Conservation (phyloP, 768 basidiomycete genomes). For the Epithele typhae region DNA sequence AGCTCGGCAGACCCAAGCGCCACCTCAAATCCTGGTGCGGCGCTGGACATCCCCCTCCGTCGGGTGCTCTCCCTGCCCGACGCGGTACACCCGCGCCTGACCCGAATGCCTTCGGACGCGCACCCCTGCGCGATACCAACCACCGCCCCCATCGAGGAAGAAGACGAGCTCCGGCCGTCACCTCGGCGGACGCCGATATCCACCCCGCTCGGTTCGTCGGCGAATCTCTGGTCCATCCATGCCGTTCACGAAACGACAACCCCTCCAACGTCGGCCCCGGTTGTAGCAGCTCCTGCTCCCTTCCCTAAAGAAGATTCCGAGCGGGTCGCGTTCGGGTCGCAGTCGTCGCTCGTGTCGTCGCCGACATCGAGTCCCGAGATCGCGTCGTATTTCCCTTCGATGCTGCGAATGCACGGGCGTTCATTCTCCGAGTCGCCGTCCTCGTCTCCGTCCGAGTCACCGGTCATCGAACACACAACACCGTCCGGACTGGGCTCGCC, state of each 20-base stretch:
- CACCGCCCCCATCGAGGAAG: conserved; percentile 19
- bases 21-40: no score
- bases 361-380: not conserved
- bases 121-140: conserved; percentile 5
- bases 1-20: not conserved
- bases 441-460: conserved; percentile 8
- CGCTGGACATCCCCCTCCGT: conserved; percentile 7
- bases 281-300: not conserved
- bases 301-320: no score
- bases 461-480: conserved; percentile 3
- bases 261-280: not conserved
- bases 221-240: conserved; percentile 2
- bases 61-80: conserved; percentile 11
- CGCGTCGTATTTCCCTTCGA: no score
- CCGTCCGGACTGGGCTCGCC: not conserved
- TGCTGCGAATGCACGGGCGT: no score
- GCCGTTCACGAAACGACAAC: not conserved
- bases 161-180: conserved; percentile 25
- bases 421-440: conserved; percentile 2
- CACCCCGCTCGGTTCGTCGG: conserved; percentile 7
- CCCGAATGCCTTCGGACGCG: not conserved
- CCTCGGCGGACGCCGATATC: conserved; percentile 13
- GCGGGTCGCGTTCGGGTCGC: not conserved
- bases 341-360: not conserved
- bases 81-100: conserved; percentile 2